phyloP scores from a whole-genome alignment of 345 rosid species.

The Salix koriyanagi region DNA sequence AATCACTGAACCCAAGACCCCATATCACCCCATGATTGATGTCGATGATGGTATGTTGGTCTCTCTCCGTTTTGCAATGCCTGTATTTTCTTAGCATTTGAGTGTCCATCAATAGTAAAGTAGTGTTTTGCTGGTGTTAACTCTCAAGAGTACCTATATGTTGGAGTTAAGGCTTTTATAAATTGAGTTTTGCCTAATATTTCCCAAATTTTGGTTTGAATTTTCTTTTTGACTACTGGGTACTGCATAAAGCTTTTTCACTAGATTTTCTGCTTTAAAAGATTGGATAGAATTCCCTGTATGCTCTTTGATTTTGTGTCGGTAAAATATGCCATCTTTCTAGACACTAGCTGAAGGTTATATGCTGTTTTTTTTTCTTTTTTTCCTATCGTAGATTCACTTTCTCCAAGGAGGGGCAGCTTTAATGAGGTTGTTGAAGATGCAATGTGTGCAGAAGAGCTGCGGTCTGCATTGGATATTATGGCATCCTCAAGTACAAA shows the following conservation, averaged over 20 bases:
- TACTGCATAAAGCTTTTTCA: not conserved
- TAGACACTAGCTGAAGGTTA: not conserved
- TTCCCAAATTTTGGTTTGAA: not conserved
- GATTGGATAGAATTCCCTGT: not conserved
- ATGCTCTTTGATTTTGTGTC: not conserved
- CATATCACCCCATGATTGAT: slow-evolving; percentile 88
- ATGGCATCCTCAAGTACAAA: slow-evolving; percentile 69
- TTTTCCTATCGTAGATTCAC: slow-evolving; percentile 40
- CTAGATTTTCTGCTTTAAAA: not conserved
- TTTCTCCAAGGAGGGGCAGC: slow-evolving; percentile 51
- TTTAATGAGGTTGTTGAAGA: slow-evolving; percentile 58
- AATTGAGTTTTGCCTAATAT: not conserved
- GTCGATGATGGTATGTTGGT: slow-evolving; percentile 60
- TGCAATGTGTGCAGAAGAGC: slow-evolving; percentile 62
- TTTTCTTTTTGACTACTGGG: not conserved
- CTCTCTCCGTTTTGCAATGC: not conserved
- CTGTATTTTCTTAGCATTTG: not conserved
- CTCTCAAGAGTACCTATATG: not conserved
- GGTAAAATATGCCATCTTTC: not conserved
- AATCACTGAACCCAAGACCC: slow-evolving; percentile 98
- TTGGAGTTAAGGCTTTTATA: not conserved
- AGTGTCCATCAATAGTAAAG: not conserved
- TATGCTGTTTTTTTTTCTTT: slow-evolving; percentile 10
- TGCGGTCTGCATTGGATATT: slow-evolving; percentile 56
- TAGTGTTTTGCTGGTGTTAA: slow-evolving; percentile 1